These are phyloP conservation scores for Neonectria neomacrospora DNA, from an alignment of 2,329 filamentous ascomycete species.

Conservation along the genomic window DNA sequence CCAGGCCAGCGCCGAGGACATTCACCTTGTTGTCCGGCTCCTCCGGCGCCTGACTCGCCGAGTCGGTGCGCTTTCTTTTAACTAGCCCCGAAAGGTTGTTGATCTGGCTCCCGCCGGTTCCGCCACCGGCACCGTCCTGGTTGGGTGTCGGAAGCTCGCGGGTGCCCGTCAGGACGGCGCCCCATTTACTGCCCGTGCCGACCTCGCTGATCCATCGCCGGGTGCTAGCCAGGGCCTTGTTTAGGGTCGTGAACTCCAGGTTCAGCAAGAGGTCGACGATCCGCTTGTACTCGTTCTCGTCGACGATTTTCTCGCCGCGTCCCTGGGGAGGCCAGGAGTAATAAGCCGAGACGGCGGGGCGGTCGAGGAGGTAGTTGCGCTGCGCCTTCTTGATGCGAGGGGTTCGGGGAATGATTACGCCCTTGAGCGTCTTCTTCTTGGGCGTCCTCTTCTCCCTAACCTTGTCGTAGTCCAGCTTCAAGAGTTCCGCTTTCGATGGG, in stretches of 20 bases:
- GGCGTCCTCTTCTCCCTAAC: conserved; percentile 49
- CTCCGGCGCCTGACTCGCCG: conserved; percentile 32
- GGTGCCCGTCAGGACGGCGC: conserved; percentile 60
- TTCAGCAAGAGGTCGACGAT: conserved; percentile 76
- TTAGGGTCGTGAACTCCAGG: conserved; percentile 76
- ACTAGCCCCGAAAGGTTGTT: conserved; percentile 63
- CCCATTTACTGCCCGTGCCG: conserved; percentile 64
- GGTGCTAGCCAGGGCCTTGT: conserved; percentile 72
- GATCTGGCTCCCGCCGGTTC: conserved; percentile 40
- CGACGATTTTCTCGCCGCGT: conserved; percentile 71
- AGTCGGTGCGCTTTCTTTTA: conserved; percentile 57
- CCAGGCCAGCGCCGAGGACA: conserved; percentile 58
- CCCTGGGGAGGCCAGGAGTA: conserved; percentile 73
- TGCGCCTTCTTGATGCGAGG: conserved; percentile 72
- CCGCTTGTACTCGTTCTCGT: conserved; percentile 73
- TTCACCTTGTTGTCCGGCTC: conserved; percentile 52
- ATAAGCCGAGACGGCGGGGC: conserved; percentile 66
- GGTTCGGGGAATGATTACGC: conserved; percentile 70
- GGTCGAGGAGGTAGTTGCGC: conserved; percentile 61
- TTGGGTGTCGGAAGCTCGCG: conserved; percentile 41
- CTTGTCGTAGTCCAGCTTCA: conserved; percentile 23
- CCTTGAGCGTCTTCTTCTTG: conserved; percentile 62
- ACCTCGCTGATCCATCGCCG: conserved; percentile 77
- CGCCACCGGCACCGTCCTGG: conserved; percentile 18
- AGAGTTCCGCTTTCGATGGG: conserved; percentile 36